phyloP scores from a whole-genome alignment of 495 filamentous ascomycete genomes.

The Thermothielavioides terrestris region DNA sequence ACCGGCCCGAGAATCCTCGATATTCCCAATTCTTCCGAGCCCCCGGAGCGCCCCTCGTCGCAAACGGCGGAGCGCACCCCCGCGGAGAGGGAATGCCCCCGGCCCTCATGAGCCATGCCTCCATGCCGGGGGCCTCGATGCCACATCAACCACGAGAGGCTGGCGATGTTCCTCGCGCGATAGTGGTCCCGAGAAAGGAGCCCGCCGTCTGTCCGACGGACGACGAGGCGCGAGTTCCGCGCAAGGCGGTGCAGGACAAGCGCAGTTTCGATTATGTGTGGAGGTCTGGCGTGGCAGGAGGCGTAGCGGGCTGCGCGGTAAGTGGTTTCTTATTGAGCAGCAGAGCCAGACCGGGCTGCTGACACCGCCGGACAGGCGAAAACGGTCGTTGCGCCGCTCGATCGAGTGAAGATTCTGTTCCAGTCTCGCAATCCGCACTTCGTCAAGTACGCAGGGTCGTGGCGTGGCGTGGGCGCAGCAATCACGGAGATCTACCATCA shows the following conservation, averaged over 20 bases:
- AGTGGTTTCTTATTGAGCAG: slow-evolving; percentile 15
- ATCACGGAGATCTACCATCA: slow-evolving; percentile 71
- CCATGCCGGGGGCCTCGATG: slow-evolving; percentile 36
- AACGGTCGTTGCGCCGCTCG: slow-evolving; percentile 88
- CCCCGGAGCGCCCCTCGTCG: slow-evolving; percentile 1
- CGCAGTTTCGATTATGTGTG: slow-evolving; percentile 74
- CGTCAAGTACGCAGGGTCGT: slow-evolving; percentile 79
- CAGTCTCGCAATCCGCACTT: slow-evolving; percentile 92
- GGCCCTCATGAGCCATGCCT: slow-evolving; percentile 41
- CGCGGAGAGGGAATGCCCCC: slow-evolving; percentile 38
- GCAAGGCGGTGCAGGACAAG: slow-evolving; percentile 43
- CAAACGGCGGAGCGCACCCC: slow-evolving; percentile 12
- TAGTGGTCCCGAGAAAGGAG: slow-evolving; percentile 12
- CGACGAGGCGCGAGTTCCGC: slow-evolving; percentile 29
- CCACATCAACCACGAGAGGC: slow-evolving; percentile 28
- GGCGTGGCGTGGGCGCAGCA: slow-evolving; percentile 68
- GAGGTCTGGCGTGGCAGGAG: slow-evolving; percentile 75
- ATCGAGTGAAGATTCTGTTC: slow-evolving; percentile 98
- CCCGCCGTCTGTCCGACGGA: slow-evolving; percentile 29
- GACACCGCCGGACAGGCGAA: slow-evolving; percentile 57
- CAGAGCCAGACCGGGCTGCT: not conserved
- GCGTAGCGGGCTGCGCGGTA: slow-evolving; percentile 81
- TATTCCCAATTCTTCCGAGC: not conserved
- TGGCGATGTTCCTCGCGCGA: slow-evolving; percentile 20
- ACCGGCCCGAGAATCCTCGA: not conserved